phyloP scores from a whole-genome alignment of 768 basidiomycete species.

The Psilocybe azurescens region DNA sequence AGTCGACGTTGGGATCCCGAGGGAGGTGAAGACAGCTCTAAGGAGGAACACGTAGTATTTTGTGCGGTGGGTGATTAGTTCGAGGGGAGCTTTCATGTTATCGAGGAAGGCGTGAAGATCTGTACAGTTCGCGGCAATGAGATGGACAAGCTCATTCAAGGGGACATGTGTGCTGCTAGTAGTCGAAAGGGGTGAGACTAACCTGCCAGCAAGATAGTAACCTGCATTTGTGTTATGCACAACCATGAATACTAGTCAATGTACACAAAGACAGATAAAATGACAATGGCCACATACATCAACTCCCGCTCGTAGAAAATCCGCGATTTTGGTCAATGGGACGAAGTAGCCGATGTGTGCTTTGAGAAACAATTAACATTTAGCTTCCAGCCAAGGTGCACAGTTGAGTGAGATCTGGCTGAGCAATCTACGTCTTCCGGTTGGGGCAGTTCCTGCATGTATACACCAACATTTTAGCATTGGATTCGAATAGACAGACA shows the following conservation, averaged over 20 bases:
- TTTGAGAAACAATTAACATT: conserved; percentile 33
- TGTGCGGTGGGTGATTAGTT: conserved; percentile 86
- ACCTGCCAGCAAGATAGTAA: conserved; percentile 85
- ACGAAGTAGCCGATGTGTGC: conserved; percentile 99
- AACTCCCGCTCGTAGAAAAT: conserved; percentile 91
- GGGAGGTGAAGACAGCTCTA: conserved; percentile 81
- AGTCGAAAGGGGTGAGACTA: conserved; percentile 13
- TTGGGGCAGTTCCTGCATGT: conserved; percentile 83
- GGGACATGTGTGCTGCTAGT: neutral
- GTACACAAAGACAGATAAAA: conserved; percentile 12
- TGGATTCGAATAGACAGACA: conserved; percentile 9
- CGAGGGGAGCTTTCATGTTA: conserved; percentile 94
- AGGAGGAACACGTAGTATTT: conserved; percentile 90
- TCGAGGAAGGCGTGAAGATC: conserved; percentile 98
- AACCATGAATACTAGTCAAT: conserved; percentile 13
- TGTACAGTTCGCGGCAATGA: conserved; percentile 29
- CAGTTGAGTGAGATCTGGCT: neutral
- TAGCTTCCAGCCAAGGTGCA: neutral
- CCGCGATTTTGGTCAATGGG: conserved; percentile 92
- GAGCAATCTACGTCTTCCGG: conserved; percentile 80
- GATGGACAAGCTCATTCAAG: too few relatives aligned
- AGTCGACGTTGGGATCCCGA: conserved; percentile 89
- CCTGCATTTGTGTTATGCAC: conserved; percentile 37
- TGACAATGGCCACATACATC: conserved; percentile 50
- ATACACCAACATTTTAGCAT: conserved; percentile 15